Percentiles rank a stretch among this genome's conserved stretches.
phyloP scores from a whole-genome alignment of 495 filamentous ascomycete species.

The Talaromyces stipitatus region DNA sequence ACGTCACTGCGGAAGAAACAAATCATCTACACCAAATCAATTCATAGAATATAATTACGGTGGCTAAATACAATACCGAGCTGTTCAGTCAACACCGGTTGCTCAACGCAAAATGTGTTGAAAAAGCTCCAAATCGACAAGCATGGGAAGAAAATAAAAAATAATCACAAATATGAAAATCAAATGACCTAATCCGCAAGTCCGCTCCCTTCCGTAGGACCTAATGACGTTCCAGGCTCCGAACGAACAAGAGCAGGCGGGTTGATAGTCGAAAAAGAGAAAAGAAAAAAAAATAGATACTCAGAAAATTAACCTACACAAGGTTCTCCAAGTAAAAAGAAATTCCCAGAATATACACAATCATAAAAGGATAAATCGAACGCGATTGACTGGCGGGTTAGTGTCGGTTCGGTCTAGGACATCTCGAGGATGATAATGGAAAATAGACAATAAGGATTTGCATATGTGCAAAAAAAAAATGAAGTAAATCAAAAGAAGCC shows the following conservation, averaged over 20 bases:
- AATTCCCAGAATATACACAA: constrained; percentile 4
- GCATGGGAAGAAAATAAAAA: not conserved
- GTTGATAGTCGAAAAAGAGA: constrained; percentile 10
- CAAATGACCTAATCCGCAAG: not conserved
- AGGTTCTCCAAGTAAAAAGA: not conserved
- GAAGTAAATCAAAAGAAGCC: constrained; percentile 3
- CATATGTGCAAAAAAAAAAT: constrained; percentile 11
- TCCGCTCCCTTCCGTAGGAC: not conserved
- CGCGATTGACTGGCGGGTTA: not conserved
- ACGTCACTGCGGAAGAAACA: not conserved
- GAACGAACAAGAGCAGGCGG: constrained; percentile 21
- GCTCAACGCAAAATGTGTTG: not conserved
- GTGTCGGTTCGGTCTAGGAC: not conserved
- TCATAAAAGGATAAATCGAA: not conserved
- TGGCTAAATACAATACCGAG: not conserved
- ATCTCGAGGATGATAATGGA: not conserved
- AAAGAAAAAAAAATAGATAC: constrained; percentile 14
- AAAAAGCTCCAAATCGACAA: constrained; percentile 1
- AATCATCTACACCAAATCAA: not conserved
- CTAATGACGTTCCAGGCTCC: not conserved
- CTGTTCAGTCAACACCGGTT: not conserved
- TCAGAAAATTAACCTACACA: constrained; percentile 3
- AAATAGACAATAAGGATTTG: constrained; percentile 2
- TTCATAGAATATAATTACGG: not conserved
- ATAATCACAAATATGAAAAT: not conserved